Percentiles rank a stretch among this genome's conserved stretches.
Evolutionary conservation across 1,284 basidiomycete species (phyloP).

Genomic region (Athelia sp.): DNA sequence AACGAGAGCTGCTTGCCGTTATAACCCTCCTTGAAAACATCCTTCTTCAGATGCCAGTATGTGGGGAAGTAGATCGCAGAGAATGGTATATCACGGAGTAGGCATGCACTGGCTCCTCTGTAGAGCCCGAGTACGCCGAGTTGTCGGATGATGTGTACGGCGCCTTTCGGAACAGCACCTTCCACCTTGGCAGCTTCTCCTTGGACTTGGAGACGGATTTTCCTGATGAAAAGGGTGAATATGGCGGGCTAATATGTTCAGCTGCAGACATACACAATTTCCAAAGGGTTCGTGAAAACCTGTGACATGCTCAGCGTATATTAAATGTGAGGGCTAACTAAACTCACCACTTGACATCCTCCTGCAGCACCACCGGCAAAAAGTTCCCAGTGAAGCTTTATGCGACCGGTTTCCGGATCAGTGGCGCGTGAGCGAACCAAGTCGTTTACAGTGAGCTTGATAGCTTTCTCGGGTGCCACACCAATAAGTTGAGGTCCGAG

Average conservation of each 20-base stretch:
- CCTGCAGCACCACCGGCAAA: conserved; percentile 91
- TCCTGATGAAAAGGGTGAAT: conserved; percentile 39
- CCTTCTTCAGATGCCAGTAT: conserved; percentile 85
- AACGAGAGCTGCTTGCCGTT: conserved; percentile 92
- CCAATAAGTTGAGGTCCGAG: conserved; percentile 94
- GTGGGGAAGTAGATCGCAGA: conserved; percentile 80
- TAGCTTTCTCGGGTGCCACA: conserved; percentile 97
- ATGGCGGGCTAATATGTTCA: conserved; percentile 1
- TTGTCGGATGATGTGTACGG: conserved; percentile 89
- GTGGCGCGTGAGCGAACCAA: conserved; percentile 79
- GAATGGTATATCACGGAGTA: conserved; percentile 94
- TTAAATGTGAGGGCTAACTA: not conserved
- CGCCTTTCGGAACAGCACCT: conserved; percentile 77
- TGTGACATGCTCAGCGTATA: conserved; percentile 25
- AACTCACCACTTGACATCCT: conserved; percentile 93
- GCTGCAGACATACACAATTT: conserved; percentile 69
- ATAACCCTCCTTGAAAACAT: conserved; percentile 93
- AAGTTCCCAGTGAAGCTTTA: conserved; percentile 84
- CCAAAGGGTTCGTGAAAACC: conserved; percentile 95
- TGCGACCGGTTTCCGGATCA: conserved; percentile 93
- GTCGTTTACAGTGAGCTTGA: conserved; percentile 96
- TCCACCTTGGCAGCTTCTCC: conserved; percentile 89
- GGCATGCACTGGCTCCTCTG: conserved; percentile 84
- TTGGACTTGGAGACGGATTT: conserved; percentile 96
- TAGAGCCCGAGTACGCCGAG: conserved; percentile 92